Base-by-base conservation (phyloP, 805 yeast genomes). In the Zygosaccharomyces siamensis region DNA sequence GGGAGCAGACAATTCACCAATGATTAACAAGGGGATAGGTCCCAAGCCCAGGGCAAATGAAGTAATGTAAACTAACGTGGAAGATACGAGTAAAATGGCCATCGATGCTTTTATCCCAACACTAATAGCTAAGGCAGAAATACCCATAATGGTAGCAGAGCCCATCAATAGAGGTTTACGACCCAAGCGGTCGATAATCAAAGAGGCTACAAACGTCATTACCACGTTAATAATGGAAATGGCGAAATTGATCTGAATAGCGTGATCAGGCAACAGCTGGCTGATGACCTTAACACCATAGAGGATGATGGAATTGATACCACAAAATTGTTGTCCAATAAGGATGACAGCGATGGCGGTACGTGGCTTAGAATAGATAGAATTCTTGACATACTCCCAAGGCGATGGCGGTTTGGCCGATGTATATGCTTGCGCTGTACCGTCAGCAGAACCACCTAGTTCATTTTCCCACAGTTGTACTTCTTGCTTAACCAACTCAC, bases 41-140 rank as follows among this genome's bases (percentile, higher is more conserved):
- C 99, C 99, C 52, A 89, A 66, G 0, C 99, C 99, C 30, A 86
- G 71, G 0, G 97, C 98, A 72, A 92, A 93, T 24, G 89, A 78
- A 0, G 85, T 81, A 43, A 92, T 89, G 63, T 89, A 90, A 0
- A 76, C 61, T 46, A 88, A 78, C 0, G 89, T 83, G 8, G 89
- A 81, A 0, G 76, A 43, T 0, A 85, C 81, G 0, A 90, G 75
- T 11, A 83, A 51, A 0, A 68, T 28, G 0, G 86, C 72, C 43
- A 69, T 69, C 2, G 72, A 64, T 14, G 64, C 52, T 16, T 79
- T 60, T 33, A 92, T 84, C 2, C 95, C 92, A 20, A 78, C 38
- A 1, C 88, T 83, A 62, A 92, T 78, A 3, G 81, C 55, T 0
- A 81, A 71, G 0, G 95, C 72, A 39, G 84, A 73, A 1, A 81